Evolutionary conservation across 2,329 filamentous ascomycete species (phyloP).

Genomic region (Xylaria sp.): DNA sequence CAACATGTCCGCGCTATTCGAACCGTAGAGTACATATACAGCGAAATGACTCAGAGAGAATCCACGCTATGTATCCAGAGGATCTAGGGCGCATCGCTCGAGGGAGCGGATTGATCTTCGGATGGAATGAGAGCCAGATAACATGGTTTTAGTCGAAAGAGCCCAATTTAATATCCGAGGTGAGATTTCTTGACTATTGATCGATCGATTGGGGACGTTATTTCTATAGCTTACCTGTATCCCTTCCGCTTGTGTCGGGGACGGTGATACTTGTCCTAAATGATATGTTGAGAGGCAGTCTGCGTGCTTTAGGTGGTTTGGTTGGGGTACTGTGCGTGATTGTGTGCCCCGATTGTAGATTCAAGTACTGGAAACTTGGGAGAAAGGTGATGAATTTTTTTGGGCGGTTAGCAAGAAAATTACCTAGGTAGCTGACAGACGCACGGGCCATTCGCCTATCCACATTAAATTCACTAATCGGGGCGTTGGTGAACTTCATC

Average conservation of each 20-base stretch:
- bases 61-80: slow-evolving; percentile 14
- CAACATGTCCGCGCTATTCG: slow-evolving; percentile 20
- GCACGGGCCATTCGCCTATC: neutral
- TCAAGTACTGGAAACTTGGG: neutral
- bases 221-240: neutral
- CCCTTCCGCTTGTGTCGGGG: neutral
- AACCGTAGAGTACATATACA: slow-evolving; percentile 22
- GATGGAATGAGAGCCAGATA: slow-evolving; percentile 57
- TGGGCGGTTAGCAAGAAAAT: neutral
- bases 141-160: slow-evolving; percentile 46
- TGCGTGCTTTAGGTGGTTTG: neutral
- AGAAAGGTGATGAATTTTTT: neutral
- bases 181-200: neutral
- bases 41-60: slow-evolving; percentile 2
- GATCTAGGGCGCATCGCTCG: slow-evolving; percentile 9
- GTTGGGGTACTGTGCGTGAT: neutral
- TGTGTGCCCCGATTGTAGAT: neutral
- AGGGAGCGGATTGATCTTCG: slow-evolving; percentile 47
- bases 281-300: neutral
- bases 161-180: slow-evolving; percentile 46
- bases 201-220: neutral
- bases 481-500: neutral
- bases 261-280: neutral
- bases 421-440: neutral
- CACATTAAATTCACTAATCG: neutral